A percentile compares a stretch with the other conserved stretches of the same genome.
Conservation (phyloP, 2,329 filamentous ascomycete genomes). For the Trichoderma sp. region DNA sequence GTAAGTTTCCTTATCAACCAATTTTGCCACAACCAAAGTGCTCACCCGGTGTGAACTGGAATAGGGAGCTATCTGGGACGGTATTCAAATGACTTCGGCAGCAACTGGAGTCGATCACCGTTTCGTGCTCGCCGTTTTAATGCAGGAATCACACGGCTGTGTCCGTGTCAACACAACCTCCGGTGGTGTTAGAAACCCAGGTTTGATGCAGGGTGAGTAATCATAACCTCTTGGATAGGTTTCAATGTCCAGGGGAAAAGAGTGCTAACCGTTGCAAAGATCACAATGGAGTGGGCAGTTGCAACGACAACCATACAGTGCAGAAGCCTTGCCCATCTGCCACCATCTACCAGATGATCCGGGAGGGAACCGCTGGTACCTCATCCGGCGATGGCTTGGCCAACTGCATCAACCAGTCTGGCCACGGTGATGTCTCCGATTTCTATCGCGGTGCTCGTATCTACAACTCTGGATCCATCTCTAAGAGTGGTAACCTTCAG, state of each 20-base stretch:
- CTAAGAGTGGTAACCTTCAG: conserved; percentile 28
- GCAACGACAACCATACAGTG: conserved; percentile 33
- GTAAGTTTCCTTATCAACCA: background rate
- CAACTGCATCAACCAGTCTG: conserved; percentile 23
- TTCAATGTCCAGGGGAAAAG: background rate
- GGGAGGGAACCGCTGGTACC: conserved; percentile 48
- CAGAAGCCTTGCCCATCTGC: conserved; percentile 35
- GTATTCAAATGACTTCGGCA: conserved; percentile 38
- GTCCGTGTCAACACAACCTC: conserved; percentile 45
- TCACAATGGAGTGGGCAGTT: conserved; percentile 42
- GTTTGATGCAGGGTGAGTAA: conserved; percentile 39
- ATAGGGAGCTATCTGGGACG: conserved; percentile 27
- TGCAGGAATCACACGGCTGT: conserved; percentile 50
- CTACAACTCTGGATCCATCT: conserved; percentile 31
- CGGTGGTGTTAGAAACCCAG: conserved; percentile 46
- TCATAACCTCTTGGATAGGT: no score
- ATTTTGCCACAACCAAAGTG: background rate
- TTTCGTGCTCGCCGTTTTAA: conserved; percentile 46
- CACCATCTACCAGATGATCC: conserved; percentile 37
- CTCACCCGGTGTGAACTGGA: background rate
- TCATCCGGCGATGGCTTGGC: conserved; percentile 44
- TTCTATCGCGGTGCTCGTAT: conserved; percentile 30
- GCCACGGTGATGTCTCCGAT: conserved; percentile 15
- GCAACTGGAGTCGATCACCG: conserved; percentile 40
- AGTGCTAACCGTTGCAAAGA: conserved; percentile 11